Base-by-base conservation (phyloP, 2,329 filamentous ascomycete species). In the Pseudogymnoascus sp. region DNA sequence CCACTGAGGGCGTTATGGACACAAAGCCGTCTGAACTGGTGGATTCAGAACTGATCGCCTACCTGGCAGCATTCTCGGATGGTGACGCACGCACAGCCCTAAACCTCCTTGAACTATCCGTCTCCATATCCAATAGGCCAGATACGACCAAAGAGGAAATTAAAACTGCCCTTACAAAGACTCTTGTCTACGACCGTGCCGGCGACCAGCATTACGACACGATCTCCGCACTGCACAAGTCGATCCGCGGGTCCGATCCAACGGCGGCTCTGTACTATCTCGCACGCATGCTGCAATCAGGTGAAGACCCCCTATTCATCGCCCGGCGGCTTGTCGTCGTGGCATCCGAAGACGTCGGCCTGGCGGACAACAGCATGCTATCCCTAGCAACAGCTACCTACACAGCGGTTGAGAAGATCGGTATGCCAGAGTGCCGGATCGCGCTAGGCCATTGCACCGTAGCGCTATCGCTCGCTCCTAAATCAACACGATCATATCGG, bases 171-270 rank as follows among this genome's bases (percentile, higher is more conserved):
- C 81, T 99, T 9, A 97, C 93, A 2, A 93, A 93, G 73, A 97
- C 93, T 0, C 80, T 97, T 1, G 92, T 97, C 13, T 97, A 97
- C 76, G 95, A 99, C 75, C 87, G 95, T 63, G 90, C 90, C 0
- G 93, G 95, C 62, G 95, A 99, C 76, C 91, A 96, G 74, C 95
- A 97, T 77, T 99, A 97, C 78, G 93, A 99, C 73, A 95, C 90
- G 62, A 97, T 99, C 71, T 96, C 91, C 0, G 95, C 95, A 31
- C 95, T 97, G 70, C 95, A 97, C 82, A 99, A 99, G 72, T 92
- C 92, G 2, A 87, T 97, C 9, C 89, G 95, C 53, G 95, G 95
- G 42, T 89, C 86, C 63, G 88, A 97, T 71, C 76, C 93, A 0
- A 90, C 97, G 74, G 95, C 93, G 0, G 84, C 93, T 0, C 82